Evolutionary conservation across 805 yeast genomes (phyloP).

Genomic region (Sungouiella thailandica): DNA sequence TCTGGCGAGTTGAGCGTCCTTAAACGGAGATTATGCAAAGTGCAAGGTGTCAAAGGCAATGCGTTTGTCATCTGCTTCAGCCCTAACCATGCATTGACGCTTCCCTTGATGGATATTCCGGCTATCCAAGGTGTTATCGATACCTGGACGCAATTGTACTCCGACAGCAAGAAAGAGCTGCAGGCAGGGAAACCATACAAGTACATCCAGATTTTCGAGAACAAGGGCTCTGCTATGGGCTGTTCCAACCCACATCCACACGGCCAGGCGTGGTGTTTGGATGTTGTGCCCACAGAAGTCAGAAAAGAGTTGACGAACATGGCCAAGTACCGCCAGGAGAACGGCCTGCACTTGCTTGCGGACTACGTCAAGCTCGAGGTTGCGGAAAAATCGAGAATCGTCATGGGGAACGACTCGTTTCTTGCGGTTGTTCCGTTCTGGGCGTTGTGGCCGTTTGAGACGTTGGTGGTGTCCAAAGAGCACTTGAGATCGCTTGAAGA

Average conservation of each 20-base stretch:
- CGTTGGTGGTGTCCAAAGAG: slow-evolving; percentile 54
- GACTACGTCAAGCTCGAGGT: slow-evolving; percentile 60
- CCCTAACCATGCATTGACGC: slow-evolving; percentile 62
- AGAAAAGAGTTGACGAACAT: slow-evolving; percentile 50
- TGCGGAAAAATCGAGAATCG: slow-evolving; percentile 46
- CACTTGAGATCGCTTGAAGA: slow-evolving; percentile 48
- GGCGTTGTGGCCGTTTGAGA: slow-evolving; percentile 83
- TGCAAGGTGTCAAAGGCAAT: slow-evolving; percentile 59
- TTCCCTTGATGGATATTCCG: slow-evolving; percentile 51
- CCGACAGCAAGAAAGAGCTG: slow-evolving; percentile 34
- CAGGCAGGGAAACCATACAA: slow-evolving; percentile 40
- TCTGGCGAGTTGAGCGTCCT: slow-evolving; percentile 15
- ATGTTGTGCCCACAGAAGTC: slow-evolving; percentile 62
- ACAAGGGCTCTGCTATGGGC: slow-evolving; percentile 78
- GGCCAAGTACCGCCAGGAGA: slow-evolving; percentile 38
- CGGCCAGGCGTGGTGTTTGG: slow-evolving; percentile 77
- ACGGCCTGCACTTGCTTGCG: slow-evolving; percentile 48
- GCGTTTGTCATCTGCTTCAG: slow-evolving; percentile 70
- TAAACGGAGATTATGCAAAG: slow-evolving; percentile 44
- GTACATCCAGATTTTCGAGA: slow-evolving; percentile 70
- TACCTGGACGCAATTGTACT: slow-evolving; percentile 57
- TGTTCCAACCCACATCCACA: slow-evolving; percentile 82
- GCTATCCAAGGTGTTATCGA: slow-evolving; percentile 47
- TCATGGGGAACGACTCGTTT: slow-evolving; percentile 57
- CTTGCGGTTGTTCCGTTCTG: slow-evolving; percentile 71